Evolutionary conservation across 73 alveolate species (phyloP).

Genomic region (Uronychia setigera): DNA sequence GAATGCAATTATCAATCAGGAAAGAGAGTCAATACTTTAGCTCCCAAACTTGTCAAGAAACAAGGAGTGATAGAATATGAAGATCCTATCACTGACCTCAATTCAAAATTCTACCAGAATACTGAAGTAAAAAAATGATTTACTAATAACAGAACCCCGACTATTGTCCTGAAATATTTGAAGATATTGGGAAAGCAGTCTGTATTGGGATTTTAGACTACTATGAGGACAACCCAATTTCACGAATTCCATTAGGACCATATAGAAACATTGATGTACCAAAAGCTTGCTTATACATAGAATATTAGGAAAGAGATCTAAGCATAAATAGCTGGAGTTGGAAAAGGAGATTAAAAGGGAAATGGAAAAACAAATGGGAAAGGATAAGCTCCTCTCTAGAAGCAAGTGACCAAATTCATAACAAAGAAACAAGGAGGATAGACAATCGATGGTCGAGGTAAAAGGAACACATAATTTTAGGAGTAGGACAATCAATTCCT

Average conservation of each 20-base stretch:
- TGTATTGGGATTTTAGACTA: constrained; percentile 54
- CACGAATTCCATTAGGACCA: constrained; percentile 52
- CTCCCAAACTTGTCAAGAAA: background rate
- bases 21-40: background rate
- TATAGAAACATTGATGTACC: constrained; percentile 38
- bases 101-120: constrained; percentile 22
- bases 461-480: background rate
- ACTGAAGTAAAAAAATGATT: constrained; percentile 37
- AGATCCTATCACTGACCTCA: background rate
- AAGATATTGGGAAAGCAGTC: constrained; percentile 75
- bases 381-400: too few species aligned
- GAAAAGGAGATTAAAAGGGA: background rate
- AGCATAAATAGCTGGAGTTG: background rate
- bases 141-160: constrained; percentile 17
- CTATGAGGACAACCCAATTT: constrained; percentile 66
- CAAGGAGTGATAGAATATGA: background rate
- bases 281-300: background rate
- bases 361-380: too few species aligned
- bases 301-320: background rate
- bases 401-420: background rate
- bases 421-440: background rate
- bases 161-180: constrained; percentile 53
- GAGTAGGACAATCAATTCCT: background rate
- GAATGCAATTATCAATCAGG: constrained; percentile 91
- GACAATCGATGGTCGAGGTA: background rate